Base-by-base conservation (phyloP, 2,329 filamentous ascomycete species). In the Ceratocystis diversiconidia region DNA sequence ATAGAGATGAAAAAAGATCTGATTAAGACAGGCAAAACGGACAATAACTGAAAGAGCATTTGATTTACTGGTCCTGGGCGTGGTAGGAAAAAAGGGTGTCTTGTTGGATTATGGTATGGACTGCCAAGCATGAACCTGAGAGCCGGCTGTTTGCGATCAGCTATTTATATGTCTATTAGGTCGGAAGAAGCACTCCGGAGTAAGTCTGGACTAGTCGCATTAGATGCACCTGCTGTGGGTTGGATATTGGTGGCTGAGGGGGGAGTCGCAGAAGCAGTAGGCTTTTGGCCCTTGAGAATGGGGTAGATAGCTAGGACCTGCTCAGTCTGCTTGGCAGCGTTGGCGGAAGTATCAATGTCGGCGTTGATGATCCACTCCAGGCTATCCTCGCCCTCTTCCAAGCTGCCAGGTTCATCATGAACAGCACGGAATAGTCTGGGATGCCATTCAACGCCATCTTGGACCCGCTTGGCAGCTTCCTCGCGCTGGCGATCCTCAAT, bases 331-430 rank as follows among this genome's bases (percentile, higher is more conserved):
- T 28, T 25, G 5, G 63, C 57, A 17, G 62, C 87, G 81, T 70
- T 87, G 78, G 0, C 89, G 84, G 3, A 76, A 73, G 55, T n/a
- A 36, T 67, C 95, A 91, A 99, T 83, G 65, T 86, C 80, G 1
- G 92, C 87, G 74, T 92, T 88, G 72, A 99, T 89, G 72, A 97
- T 92, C 90, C 90, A 99, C 75, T 97, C 94, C 36, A 99, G 78
- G 69, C 89, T 90, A 73, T 95, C 90, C 74, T 95, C 89, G 32
- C 89, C 89, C 73, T 92, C 86, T 69, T 94, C 89, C 3, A 81
- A 73, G 1, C 85, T 86, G 41, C 86, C 87, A 1, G 85, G 84
- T 1, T 86, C 88, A 28, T 85, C 85, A 57, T 83, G 81, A 10
- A 95, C 87, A 61, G 78, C 77, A 68, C 91, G 83, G 79, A 99